Base-by-base conservation (phyloP, 345 rosid genomes). In the Pugionium cornutum region DNA sequence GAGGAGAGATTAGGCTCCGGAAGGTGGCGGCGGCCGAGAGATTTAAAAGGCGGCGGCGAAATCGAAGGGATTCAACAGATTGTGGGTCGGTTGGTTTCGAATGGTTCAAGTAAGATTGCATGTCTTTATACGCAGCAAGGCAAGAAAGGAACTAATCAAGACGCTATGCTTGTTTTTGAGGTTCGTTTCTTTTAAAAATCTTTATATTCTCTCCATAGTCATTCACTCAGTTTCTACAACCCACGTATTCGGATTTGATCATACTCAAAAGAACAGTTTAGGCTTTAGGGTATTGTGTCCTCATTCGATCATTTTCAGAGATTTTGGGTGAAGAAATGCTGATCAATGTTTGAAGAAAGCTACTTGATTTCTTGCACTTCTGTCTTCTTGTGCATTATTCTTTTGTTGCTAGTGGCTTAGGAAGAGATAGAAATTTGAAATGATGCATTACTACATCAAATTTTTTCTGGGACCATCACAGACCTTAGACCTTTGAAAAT, bases 111-210 rank as follows among this genome's bases (percentile, higher is more conserved):
- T 71, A 77, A 80, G 29, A 71, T 49, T 56, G 88, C 94, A 35
- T 82, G 95, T 88, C 76, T 92, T 64, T 80, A 92, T 42, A 89
- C 98, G 27, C 98, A 92, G 29, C 98, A 92, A 75, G 98, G 98
- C 43, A 92, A 82, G 78, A 92, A 92, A 76, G 98, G 98, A 25
- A 87, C 92, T 64, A 92, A 92, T 69, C 98, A 92, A 81, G 98
- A 92, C 70, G 91, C 98, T 71, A 92, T 92, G 97, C 76, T 92
- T 45, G 84, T 86, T 70, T 92, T 96, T 86, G 89, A 91, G 98
- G 98, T 91, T 71, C 4, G 83, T 67, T 57, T 67, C 50, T 42
- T 29, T 4, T 27, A 39, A 36, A 6, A 6, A 29, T 39, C 65
- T 66, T 54, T 40, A 58, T 11, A n/a, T 11, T 18, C 52, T 11